Evolutionary conservation across 2,329 filamentous ascomycete species (phyloP).

Genomic region (Grosmannia serpens): DNA sequence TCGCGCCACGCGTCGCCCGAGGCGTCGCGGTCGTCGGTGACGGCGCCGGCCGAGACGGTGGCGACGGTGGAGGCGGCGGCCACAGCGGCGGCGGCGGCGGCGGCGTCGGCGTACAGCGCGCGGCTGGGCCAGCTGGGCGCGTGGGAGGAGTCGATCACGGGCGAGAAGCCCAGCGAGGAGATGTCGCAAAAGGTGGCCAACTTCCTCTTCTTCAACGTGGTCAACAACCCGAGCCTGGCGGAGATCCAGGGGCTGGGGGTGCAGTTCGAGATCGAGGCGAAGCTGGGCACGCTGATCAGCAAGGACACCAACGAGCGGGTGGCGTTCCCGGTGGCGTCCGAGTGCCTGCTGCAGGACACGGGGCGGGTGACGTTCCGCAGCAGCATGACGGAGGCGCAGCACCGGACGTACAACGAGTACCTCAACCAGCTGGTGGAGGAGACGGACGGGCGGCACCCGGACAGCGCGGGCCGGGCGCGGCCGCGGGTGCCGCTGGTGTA

Average conservation of each 20-base stretch:
- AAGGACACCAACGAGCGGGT: conserved; percentile 60
- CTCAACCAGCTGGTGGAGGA: conserved; percentile 59
- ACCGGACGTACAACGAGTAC: conserved; percentile 72
- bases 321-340: conserved; percentile 53
- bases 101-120: conserved; percentile 5
- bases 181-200: conserved; percentile 67
- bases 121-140: conserved; percentile 30
- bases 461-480: conserved; percentile 22
- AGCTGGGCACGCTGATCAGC: conserved; percentile 73
- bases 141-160: conserved; percentile 59
- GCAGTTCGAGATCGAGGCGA: conserved; percentile 87
- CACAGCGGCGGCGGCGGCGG: not conserved
- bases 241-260: conserved; percentile 54
- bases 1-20: conserved; percentile 33
- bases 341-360: conserved; percentile 52
- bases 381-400: conserved; percentile 81
- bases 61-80: conserved; percentile 11
- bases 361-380: conserved; percentile 61
- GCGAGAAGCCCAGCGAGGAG: conserved; percentile 60
- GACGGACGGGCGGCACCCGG: conserved; percentile 42
- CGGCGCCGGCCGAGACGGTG: conserved; percentile 11
- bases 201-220: conserved; percentile 63
- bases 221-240: conserved; percentile 53
- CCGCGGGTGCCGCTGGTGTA: conserved; percentile 61
- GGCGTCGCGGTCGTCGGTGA: conserved; percentile 11